These are phyloP conservation scores for Borealophlyctis nickersoniae DNA, from an alignment of 192 early-diverging fungal genomes.

Conservation along the genomic window DNA sequence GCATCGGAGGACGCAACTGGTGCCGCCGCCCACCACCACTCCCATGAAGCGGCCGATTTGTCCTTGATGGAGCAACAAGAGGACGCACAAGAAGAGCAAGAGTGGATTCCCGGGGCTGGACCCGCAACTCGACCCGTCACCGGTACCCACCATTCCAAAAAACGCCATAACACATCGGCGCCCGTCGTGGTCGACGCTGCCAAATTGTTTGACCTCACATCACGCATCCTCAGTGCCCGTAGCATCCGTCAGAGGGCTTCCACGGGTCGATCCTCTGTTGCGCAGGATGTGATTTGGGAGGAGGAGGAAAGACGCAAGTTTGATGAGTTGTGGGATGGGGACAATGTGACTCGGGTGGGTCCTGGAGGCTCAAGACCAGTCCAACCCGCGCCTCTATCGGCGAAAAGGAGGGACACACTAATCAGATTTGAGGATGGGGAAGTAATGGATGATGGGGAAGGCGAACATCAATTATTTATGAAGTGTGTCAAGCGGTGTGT, in stretches of 20 bases:
- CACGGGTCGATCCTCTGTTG: neutral
- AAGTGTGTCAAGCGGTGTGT: constrained; percentile 9
- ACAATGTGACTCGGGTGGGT: neutral
- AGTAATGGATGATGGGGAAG: neutral
- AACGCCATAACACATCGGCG: too few relatives aligned
- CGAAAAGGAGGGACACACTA: neutral
- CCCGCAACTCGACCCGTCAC: too few relatives aligned
- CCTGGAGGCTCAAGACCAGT: neutral
- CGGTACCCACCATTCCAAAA: too few relatives aligned
- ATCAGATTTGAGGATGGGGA: neutral
- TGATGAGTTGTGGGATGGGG: constrained; percentile 2
- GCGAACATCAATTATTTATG: neutral
- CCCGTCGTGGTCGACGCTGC: constrained; percentile 9
- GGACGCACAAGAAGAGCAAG: too few relatives aligned
- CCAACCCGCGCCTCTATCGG: neutral
- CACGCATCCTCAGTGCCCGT: neutral
- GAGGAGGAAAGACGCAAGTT: neutral
- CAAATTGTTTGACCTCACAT: constrained; percentile 1
- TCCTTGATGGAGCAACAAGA: too few relatives aligned
- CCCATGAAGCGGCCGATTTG: too few relatives aligned
- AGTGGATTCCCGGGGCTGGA: too few relatives aligned
- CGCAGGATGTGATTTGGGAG: neutral
- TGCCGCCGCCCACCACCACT: too few relatives aligned
- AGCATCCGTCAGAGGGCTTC: too few relatives aligned
- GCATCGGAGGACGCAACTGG: too few relatives aligned